A percentile compares a stretch with the other conserved stretches of the same genome.
Evolutionary conservation across 2,329 filamentous ascomycete species (phyloP).

Genomic region (Neurospora crassa): DNA sequence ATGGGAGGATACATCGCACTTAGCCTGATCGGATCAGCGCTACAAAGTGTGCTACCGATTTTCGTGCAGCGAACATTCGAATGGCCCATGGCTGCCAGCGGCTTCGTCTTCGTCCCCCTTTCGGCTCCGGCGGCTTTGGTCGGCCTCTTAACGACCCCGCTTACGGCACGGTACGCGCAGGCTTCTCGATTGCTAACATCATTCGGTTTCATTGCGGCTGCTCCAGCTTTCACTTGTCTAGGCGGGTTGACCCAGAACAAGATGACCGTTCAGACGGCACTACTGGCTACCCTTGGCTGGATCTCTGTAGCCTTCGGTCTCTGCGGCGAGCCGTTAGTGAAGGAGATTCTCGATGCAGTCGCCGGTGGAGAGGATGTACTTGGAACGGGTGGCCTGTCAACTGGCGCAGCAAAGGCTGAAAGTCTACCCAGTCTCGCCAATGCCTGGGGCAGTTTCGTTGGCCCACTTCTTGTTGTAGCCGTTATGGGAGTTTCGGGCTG

Average conservation of each 20-base stretch:
- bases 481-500: constrained; percentile 13
- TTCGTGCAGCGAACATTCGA: constrained; percentile 10
- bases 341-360: constrained; percentile 10
- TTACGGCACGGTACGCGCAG: constrained; percentile 9
- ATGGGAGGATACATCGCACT: constrained; percentile 14
- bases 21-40: constrained; percentile 11
- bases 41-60: constrained; percentile 16
- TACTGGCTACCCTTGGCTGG: constrained; percentile 10
- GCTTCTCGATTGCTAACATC: constrained; percentile 11
- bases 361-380: neutral
- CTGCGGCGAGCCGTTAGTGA: constrained; percentile 13
- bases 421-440: constrained; percentile 11
- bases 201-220: constrained; percentile 12
- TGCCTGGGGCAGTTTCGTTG: constrained; percentile 16
- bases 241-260: constrained; percentile 5
- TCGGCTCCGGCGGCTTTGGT: constrained; percentile 14
- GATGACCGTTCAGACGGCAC: neutral
- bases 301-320: constrained; percentile 15
- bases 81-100: constrained; percentile 10
- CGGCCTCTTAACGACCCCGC: constrained; percentile 8
- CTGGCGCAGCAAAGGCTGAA: constrained; percentile 7
- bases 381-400: neutral
- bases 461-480: constrained; percentile 13
- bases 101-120: constrained; percentile 14
- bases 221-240: constrained; percentile 13